Base-by-base conservation (phyloP, 176 grass and related monocot species). In the Ampelocalamus luodianensis region DNA sequence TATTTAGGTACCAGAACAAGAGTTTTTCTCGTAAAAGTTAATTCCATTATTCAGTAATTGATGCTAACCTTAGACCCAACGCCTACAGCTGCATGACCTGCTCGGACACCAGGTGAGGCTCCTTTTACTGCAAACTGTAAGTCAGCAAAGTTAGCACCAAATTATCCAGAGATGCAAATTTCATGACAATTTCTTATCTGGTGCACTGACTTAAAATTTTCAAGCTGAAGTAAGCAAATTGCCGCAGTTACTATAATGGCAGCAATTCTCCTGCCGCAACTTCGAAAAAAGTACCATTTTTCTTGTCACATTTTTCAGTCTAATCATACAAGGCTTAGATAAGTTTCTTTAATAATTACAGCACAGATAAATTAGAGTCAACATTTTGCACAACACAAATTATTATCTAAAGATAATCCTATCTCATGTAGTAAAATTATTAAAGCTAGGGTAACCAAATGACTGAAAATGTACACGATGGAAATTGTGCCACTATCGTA, bases 1-100 rank as follows among this genome's bases (percentile, higher is more conserved):
- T 53, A 23, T 23, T 90, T 65, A 87, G 67, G 15, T 86, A 73
- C 10, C 5, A 40, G 26, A 56, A 74, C 1, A 49, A 18, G 11
- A 10, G 59, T 23, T 49, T 13, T 36, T n/a, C 45, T 78, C 39
- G 44, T 11, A n/a, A 32, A 83, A 15, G 15, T 37, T 53, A 58
- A 53, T 48, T 45, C 17, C 14, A 38, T 18, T 29, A n/a, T 17
- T 79, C 32, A 66, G 42, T 34, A 60, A 24, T 26, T 55, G 56
- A 82, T 84, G 54, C 85, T 90, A 74, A 94, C 96, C 90, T 92
- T 96, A 51, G 93, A 92, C 36, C 96, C 93, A 83, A 99, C 82
- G 17, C 79, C 86, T 5, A 95, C 66, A 63, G 93, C 86, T 86
- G 91, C 96, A 89, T 99, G 96, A 38, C 93, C 96, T 62, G 96